Base-by-base conservation (phyloP, 208 protist genomes). In the Perkinsela sp. region DNA sequence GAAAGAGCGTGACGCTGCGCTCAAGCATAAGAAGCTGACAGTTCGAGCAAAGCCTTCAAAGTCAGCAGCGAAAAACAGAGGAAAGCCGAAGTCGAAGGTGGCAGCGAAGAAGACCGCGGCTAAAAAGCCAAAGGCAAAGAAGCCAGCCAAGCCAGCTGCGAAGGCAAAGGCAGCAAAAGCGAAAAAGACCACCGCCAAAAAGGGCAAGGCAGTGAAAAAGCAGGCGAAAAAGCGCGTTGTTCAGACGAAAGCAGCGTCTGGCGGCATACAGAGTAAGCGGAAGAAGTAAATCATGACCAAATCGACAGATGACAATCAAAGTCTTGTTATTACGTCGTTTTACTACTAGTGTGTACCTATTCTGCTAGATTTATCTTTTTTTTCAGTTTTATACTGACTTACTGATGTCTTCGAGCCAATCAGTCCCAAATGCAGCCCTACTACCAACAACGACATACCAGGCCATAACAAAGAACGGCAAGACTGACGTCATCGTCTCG, bases 1-100 rank as follows among this genome's bases (percentile, higher is more conserved):
- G 29, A 77, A 81, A 66, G 85, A 89, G 72, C 80, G 85, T 28
- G 67, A 69, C 1, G 72, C 75, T 0, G 76, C 79, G 29, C 67
- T 69, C 1, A 66, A n/a, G 32, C 73, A 70, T 32, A 78, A 68
- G 72, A 80, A 76, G 66, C 66, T n/a, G 28, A 71, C 70, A 29
- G 76, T 76, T 32, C 72, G 29, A 69, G 70, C 69, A 16, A 77
- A 73, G 13, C 48, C 29, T 29, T 72, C 1, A 75, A 75, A 31
- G 71, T 32, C 15, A 22, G 28, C 0, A 0, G 1, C 13, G 77
- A 76, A 30, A 66, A 22, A 13, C 69, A 22, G 32, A 70, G 67
- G 68, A 2, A n/a, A 1, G 30, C 16, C 15, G 6, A 28, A n/a
- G 22, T 22, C 13, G 28, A 22, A 66, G 28, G 30, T n/a, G 70